A percentile compares a stretch with the other conserved stretches of the same genome.
Evolutionary conservation across 352 stramenopile species (phyloP).

Genomic region (Phytophthora rubi): DNA sequence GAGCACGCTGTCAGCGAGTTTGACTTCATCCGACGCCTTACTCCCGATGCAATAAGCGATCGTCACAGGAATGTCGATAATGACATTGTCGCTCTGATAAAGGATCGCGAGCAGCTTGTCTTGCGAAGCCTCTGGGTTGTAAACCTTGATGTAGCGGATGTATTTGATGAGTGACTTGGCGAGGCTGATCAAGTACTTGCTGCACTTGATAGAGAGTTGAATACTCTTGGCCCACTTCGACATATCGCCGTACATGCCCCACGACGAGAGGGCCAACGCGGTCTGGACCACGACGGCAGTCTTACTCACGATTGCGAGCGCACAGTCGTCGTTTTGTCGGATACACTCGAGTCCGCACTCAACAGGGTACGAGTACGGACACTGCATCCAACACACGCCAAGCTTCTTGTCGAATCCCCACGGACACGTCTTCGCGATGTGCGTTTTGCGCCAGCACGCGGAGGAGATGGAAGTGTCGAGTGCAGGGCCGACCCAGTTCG

Average conservation of each 20-base stretch:
- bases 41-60: constrained; percentile 51
- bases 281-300: constrained; percentile 38
- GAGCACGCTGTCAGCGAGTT: constrained; percentile 40
- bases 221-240: constrained; percentile 25
- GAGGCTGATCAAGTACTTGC: constrained; percentile 45
- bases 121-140: constrained; percentile 34
- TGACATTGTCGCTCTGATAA: constrained; percentile 50
- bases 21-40: constrained; percentile 36
- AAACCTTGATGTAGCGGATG: constrained; percentile 39
- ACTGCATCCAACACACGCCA: constrained; percentile 48
- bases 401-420: constrained; percentile 34
- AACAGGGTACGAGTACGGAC: constrained; percentile 52
- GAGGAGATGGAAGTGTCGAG: constrained; percentile 15
- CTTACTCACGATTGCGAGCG: constrained; percentile 38
- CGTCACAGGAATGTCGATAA: constrained; percentile 52
- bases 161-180: constrained; percentile 44
- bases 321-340: constrained; percentile 47
- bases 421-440: constrained; percentile 46
- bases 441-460: constrained; percentile 47
- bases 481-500: constrained; percentile 40
- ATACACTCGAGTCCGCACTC: constrained; percentile 53
- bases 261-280: constrained; percentile 25
- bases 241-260: constrained; percentile 40
- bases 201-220: constrained; percentile 45
- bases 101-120: constrained; percentile 48